Percentiles rank a stretch among this genome's conserved stretches.
These are phyloP conservation scores for Dendrobium chrysotoxum DNA, from an alignment of 106 monocot species.

Conservation along the genomic window DNA sequence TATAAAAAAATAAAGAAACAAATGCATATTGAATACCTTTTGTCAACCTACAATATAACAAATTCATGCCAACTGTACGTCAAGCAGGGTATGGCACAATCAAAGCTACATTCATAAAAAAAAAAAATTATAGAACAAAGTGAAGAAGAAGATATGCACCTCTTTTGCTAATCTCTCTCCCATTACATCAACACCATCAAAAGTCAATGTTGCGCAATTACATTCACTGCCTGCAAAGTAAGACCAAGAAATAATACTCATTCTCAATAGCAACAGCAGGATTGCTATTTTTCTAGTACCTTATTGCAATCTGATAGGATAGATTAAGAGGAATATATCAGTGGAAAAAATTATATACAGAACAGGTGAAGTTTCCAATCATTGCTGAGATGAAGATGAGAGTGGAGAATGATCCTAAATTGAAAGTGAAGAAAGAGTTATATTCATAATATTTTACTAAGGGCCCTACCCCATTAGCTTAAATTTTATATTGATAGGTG, in stretches of 20 bases:
- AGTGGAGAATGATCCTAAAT: not conserved
- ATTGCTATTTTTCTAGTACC: not conserved
- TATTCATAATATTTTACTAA: too few relatives aligned
- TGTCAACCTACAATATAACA: constrained; percentile 1
- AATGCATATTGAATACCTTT: not conserved
- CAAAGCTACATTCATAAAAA: not conserved
- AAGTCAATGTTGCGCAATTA: constrained; percentile 52
- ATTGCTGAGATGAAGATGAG: not conserved
- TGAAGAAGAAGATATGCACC: constrained; percentile 27
- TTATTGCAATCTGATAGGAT: not conserved
- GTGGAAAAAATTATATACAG: not conserved
- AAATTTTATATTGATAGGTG: too few relatives aligned
- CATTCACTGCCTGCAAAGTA: constrained; percentile 65
- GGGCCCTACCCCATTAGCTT: too few relatives aligned
- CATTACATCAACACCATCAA: constrained; percentile 89
- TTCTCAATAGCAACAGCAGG: not conserved
- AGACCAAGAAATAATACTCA: not conserved
- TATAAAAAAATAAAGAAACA: not conserved
- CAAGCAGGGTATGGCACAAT: not conserved
- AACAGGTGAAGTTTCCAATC: not conserved
- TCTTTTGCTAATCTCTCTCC: constrained; percentile 83
- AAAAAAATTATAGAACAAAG: not conserved
- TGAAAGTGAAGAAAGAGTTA: not conserved
- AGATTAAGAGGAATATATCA: not conserved
- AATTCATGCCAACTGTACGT: not conserved